Base-by-base conservation (phyloP, 345 rosid species). In the Toxicodendron radicans region DNA sequence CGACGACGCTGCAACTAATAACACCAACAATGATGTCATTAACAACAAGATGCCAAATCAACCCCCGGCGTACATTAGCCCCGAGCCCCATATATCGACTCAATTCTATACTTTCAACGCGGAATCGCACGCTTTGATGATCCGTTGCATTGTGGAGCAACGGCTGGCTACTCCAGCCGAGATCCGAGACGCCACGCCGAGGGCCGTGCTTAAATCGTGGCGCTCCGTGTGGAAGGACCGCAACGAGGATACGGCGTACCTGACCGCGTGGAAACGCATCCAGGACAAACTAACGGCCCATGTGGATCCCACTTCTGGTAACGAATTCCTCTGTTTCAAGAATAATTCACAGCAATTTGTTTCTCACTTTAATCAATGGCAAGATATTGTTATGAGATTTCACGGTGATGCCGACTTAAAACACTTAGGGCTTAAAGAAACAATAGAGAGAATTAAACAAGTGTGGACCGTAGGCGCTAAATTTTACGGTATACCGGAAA, bases 71-170 rank as follows among this genome's bases (percentile, higher is more conserved):
- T 83, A 58, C 79, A 83, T 95, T 78, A 86, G 80, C 81, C 98
- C 95, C 0, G 98, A 95, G 33, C 91, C 97, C 5, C 91, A 91
- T 70, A 87, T 95, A 52, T 95, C 99, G 21, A 75, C 97, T 16
- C 99, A 95, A 79, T 95, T 95, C 88, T 95, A 95, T 86, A 95
- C 97, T 49, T 95, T 95, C 87, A 95, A 93, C 82, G 87, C 95
- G 30, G 92, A 90, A 10, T 95, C 99, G 12, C 99, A 95, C 84
- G 79, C 92, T 66, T 94, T 93, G 73, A 95, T 95, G 99, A 91
- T 90, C 80, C 93, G 86, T 41, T 95, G 99, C 75, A 88, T 95
- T 83, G 88, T 90, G 53, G 95, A 91, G 75, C 90, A 78, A 59
- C 97, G 99, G 76, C 85, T 87, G 21, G 97, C 98, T 1, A 82